Percentiles rank a stretch among this genome's conserved stretches.
Evolutionary conservation across 176 grass and related monocot genomes (phyloP).

Genomic region (Lolium multiflorum): DNA sequence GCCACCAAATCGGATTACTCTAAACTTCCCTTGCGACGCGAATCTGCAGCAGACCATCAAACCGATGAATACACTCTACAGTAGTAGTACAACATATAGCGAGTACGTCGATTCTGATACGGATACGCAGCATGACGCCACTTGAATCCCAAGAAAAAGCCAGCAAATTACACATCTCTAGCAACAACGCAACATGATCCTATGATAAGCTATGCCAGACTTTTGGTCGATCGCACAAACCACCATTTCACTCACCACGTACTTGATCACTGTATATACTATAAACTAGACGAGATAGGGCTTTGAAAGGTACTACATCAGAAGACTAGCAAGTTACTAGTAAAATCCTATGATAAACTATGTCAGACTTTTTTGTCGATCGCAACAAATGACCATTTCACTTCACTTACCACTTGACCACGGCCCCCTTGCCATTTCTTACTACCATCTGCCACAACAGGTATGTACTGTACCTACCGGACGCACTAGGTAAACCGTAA

Average conservation of each 20-base stretch:
- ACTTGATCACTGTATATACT: neutral
- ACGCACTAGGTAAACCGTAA: neutral
- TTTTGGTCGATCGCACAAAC: neutral
- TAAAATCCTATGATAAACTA: no score
- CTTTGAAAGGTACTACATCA: no score
- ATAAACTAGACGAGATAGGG: no score
- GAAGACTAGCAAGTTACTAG: no score
- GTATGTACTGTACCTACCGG: neutral
- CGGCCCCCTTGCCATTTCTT: neutral
- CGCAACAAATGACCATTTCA: no score
- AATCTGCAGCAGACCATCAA: neutral
- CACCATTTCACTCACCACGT: neutral
- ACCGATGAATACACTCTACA: neutral
- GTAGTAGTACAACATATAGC: neutral
- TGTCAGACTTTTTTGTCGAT: no score
- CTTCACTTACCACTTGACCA: no score
- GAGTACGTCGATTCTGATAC: no score
- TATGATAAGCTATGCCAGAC: neutral
- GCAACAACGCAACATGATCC: neutral
- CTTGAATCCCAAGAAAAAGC: no score
- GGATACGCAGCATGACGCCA: no score
- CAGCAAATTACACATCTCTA: neutral
- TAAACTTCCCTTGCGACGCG: neutral
- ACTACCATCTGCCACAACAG: neutral
- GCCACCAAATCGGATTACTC: constrained; percentile 17